Base-by-base conservation (phyloP, 2,329 filamentous ascomycete genomes). In the Sclerotinia spermophila region DNA sequence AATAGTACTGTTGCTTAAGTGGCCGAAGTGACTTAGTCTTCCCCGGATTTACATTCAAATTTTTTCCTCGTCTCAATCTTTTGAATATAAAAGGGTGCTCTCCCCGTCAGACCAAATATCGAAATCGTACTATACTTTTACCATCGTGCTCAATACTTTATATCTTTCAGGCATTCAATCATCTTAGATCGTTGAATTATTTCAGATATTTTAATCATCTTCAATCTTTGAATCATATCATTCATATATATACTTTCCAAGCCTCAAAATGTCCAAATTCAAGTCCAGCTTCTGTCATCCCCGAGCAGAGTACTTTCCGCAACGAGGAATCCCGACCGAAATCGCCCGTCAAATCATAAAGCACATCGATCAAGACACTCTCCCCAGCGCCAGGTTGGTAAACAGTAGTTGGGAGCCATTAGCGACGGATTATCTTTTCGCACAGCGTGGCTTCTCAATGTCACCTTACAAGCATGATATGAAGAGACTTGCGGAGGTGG, bases 211-310 rank as follows among this genome's bases (percentile, higher is more conserved):
- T 2, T 3, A 53, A n/a, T 53, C n/a, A 2, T 30, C 15, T 8
- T 8, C 13, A 27, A 17, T 7, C 6, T 17, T 7, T 2, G 1
- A 3, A n/a, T n/a, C n/a, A n/a, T n/a, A n/a, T n/a, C n/a, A n/a
- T n/a, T n/a, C n/a, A n/a, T n/a, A n/a, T n/a, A n/a, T n/a, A n/a
- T n/a, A n/a, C n/a, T n/a, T n/a, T n/a, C n/a, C n/a, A 58, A 8
- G 5, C 30, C 2, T 8, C 48, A 59, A n/a, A 24, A 59, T 59
- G 33, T 40, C 56, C 3, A 2, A 15, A 11, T 59, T 21, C 11
- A 59, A 21, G 13, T 38, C 33, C 35, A n/a, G 11, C 19, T 35
- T 6, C n/a, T 2, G 6, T 27, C n/a, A 17, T 3, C 15, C 56
- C 17, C 21, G 10, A 38, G 21, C 38, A 33, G 33, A 24, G 5